phyloP scores from a whole-genome alignment of 169 alveolate genomes.

The Cryptosporidium ryanae region DNA sequence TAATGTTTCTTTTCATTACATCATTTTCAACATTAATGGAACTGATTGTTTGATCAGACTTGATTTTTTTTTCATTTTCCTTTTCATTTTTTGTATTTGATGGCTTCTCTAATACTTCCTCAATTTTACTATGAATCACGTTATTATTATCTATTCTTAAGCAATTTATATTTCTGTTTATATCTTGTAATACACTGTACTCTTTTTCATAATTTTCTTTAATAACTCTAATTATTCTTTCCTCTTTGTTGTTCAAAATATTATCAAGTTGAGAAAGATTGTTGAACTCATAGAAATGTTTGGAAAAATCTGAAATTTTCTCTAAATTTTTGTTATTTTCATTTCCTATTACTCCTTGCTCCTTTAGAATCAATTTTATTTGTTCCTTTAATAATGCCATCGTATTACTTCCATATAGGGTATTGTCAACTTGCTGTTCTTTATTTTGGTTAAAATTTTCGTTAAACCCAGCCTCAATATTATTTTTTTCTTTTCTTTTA shows the following conservation, averaged over 20 bases:
- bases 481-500: not conserved
- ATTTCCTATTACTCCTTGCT: constrained; percentile 28
- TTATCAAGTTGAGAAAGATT: no score
- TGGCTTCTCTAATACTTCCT: not conserved
- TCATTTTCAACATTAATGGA: constrained; percentile 20
- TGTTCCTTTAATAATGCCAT: constrained; percentile 12
- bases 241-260: no score
- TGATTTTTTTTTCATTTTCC: not conserved
- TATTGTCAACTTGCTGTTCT: not conserved
- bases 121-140: not conserved
- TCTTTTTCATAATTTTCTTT: not conserved
- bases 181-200: not conserved
- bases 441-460: constrained; percentile 2
- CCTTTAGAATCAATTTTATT: constrained; percentile 32
- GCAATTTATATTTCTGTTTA: no score
- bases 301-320: no score
- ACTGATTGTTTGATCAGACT: not conserved
- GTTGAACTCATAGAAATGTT: no score
- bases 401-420: not conserved
- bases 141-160: not conserved
- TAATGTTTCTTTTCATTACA: constrained; percentile 40
- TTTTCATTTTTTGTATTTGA: not conserved
- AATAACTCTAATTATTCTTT: not conserved
- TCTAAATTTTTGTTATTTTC: no score
- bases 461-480: not conserved